Percentiles rank a stretch among this genome's conserved stretches.
These are phyloP conservation scores for Saturnispora serradocipensis DNA, from an alignment of 805 yeast species.

Conservation along the genomic window DNA sequence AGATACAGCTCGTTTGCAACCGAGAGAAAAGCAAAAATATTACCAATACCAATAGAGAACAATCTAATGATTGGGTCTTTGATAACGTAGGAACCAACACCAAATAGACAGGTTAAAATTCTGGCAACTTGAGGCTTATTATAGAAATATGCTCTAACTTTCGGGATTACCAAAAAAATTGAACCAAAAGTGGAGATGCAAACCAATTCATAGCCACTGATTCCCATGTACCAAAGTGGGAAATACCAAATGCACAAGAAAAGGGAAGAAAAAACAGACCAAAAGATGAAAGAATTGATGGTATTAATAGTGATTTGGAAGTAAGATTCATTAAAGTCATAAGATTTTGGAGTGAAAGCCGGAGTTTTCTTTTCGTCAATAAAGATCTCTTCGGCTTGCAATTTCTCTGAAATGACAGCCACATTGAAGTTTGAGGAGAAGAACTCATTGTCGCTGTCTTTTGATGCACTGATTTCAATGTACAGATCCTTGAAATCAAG, in stretches of 20 bases:
- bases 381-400: neutral
- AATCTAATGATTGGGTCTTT: slow-evolving; percentile 65
- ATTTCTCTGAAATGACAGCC: neutral
- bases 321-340: slow-evolving; percentile 19
- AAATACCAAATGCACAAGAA: slow-evolving; percentile 91
- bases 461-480: slow-evolving; percentile 31
- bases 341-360: slow-evolving; percentile 16
- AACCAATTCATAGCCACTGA: slow-evolving; percentile 84
- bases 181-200: slow-evolving; percentile 54
- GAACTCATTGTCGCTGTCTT: slow-evolving; percentile 17
- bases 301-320: slow-evolving; percentile 36
- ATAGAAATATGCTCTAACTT: slow-evolving; percentile 30
- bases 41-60: slow-evolving; percentile 55
- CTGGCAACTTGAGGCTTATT: slow-evolving; percentile 46
- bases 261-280: slow-evolving; percentile 77
- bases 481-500: slow-evolving; percentile 60
- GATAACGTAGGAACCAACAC: slow-evolving; percentile 67
- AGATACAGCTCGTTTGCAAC: slow-evolving; percentile 45
- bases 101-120: slow-evolving; percentile 46
- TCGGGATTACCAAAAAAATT: slow-evolving; percentile 20
- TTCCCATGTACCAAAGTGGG: slow-evolving; percentile 97
- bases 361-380: neutral
- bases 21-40: slow-evolving; percentile 51
- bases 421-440: slow-evolving; percentile 21
- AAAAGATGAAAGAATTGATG: slow-evolving; percentile 66